Base-by-base conservation (phyloP, 768 basidiomycete species). In the Suillus fuscotomentosus region DNA sequence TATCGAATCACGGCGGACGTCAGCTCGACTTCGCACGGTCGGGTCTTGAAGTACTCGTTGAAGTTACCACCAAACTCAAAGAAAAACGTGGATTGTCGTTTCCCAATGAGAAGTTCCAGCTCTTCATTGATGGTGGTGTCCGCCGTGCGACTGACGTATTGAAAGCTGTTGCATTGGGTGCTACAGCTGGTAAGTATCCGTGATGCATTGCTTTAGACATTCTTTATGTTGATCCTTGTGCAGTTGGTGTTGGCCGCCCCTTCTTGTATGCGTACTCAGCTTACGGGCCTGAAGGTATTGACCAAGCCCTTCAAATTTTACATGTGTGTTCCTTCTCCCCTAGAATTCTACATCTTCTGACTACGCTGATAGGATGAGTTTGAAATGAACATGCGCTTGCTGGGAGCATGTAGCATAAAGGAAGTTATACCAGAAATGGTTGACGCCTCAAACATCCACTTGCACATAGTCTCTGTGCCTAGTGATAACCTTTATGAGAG, bases 321-420 rank as follows among this genome's bases (percentile, higher is more conserved):
- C 81, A 83, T 68, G 90, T 89, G 66, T 62, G 84, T 74, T 54
- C 4, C 36, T n/a, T 24, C 39, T 42, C 17, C 57, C 27, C 27
- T 31, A 31, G 4, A 38, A 39, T 50, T 20, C 3, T 62, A 22
- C 24, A 27, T 24, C 20, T 20, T 55, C 20, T 39, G 38, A 53
- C 27, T 11, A 43, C 10, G 24, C 20, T 10, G 66, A 11, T 72
- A 96, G 92, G 92, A 94, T 71, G 95, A 97, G 76, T 92, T 97
- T 70, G 92, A 95, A 80, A 96, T 97, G 95, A 94, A 95, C 77
- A 83, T 96, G 84, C 88, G 94, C 22, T 80, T 97, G 1, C 77
- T 98, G 34, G 95, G 95, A 8, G 94, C 94, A 1, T 85, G 81
- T 2, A 90, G 85, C 0, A 75, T 97, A 34, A 83, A 84, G 60